Evolutionary conservation across 495 filamentous ascomycete species (phyloP).

Genomic region (Aspergillus saccharolyticus): DNA sequence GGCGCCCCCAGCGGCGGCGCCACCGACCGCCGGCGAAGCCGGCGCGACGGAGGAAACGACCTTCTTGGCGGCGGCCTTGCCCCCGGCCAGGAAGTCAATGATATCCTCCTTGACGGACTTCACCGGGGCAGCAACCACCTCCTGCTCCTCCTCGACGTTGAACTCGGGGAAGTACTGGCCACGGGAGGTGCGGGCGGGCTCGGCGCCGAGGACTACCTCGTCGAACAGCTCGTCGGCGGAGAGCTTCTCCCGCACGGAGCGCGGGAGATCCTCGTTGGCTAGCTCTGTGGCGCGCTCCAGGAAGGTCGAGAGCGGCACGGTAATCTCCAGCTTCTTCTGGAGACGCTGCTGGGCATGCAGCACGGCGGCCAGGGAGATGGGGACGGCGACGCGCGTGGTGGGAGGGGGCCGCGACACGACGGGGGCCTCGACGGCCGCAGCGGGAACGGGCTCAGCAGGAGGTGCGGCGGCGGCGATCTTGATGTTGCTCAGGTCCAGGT

Average conservation of each 20-base stretch:
- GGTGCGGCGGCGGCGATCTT: slow-evolving; percentile 54
- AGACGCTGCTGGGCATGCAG: slow-evolving; percentile 75
- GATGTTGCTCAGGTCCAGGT: slow-evolving; percentile 93
- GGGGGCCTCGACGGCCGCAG: slow-evolving; percentile 34
- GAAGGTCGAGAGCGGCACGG: slow-evolving; percentile 80
- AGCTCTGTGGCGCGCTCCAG: slow-evolving; percentile 74
- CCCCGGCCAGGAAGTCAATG: slow-evolving; percentile 65
- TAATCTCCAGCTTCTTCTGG: slow-evolving; percentile 66
- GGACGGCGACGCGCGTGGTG: slow-evolving; percentile 48
- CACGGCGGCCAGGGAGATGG: slow-evolving; percentile 73
- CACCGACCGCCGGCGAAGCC: slow-evolving; percentile 24
- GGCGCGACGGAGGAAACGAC: slow-evolving; percentile 23
- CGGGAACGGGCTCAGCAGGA: slow-evolving; percentile 32
- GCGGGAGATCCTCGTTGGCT: slow-evolving; percentile 81
- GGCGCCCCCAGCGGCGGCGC: slow-evolving; percentile 23
- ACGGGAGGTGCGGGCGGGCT: slow-evolving; percentile 46
- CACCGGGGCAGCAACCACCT: slow-evolving; percentile 25
- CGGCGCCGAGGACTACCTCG: slow-evolving; percentile 68
- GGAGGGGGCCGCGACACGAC: slow-evolving; percentile 29
- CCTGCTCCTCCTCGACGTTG: slow-evolving; percentile 47
- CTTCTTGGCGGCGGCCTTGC: slow-evolving; percentile 36
- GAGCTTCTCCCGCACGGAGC: slow-evolving; percentile 52
- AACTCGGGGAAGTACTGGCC: slow-evolving; percentile 71
- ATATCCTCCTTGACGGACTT: slow-evolving; percentile 63
- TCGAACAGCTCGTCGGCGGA: slow-evolving; percentile 82